Base-by-base conservation (phyloP, 352 stramenopile species). In the Phytophthora citricola region DNA sequence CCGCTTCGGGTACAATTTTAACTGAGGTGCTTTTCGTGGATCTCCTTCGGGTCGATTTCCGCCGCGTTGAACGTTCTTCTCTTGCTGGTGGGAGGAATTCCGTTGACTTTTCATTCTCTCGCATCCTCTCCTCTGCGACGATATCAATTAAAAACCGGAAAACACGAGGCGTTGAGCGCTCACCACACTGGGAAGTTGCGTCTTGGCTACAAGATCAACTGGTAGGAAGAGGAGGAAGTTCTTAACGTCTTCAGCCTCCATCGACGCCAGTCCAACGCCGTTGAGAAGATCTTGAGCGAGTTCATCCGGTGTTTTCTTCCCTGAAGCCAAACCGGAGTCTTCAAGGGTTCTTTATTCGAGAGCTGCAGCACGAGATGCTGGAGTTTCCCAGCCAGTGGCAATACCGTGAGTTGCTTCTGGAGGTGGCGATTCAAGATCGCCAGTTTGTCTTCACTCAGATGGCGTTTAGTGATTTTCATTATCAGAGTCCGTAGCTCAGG, bases 81-180 rank as follows among this genome's bases (percentile, higher is more conserved):
- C 34, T 58, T 29, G 20, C 6, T 45, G 27, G 47, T 38, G 49
- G 9, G 14, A 44, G 15, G 8, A 22, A 34, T 41, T 60, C 40
- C 2, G 57, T 41, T 41, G 53, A 31, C 8, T 71, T 59, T 32
- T 34, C 41, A 1, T 34, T 24, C 2, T 46, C 11, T 50, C 53
- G 58, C 20, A 31, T 48, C 31, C 67, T 55, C 55, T 85, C 73
- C 0, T 14, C 48, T 46, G 66, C 59, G 7, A 87, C 56, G 20
- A 74, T 58, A 6, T 83, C 58, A 10, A 87, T 64, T 4, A 89
- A 69, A 36, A 79, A 83, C 4, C 79, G 79, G 34, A 87, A 88
- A 81, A 89, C 6, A 89, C 63, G 22, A 92, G 53, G 15, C 83
- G 78, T 52, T 90, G 83, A 5, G 85, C 58, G 24, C 62, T 55